These are phyloP conservation scores for Jatropha multifida DNA, from an alignment of 441 rosid genomes.

Conservation along the genomic window DNA sequence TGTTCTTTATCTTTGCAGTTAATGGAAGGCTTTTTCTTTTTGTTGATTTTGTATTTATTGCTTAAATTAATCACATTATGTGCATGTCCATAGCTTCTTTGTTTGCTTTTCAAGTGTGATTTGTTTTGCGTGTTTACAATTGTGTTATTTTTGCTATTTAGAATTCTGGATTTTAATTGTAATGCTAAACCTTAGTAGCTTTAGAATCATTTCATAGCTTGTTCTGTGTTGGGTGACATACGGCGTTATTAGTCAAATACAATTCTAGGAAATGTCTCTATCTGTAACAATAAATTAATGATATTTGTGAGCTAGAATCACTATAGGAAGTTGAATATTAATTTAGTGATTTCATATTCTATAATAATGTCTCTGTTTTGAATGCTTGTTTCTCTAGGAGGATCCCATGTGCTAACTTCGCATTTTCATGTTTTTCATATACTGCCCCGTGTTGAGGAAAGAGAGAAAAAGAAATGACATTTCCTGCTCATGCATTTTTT, in stretches of 20 bases:
- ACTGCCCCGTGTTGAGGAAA: neutral
- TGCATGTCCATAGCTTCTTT: slow-evolving; percentile 19
- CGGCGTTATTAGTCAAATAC: neutral
- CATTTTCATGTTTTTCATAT: neutral
- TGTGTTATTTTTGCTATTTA: neutral
- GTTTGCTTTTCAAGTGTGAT: slow-evolving; percentile 1
- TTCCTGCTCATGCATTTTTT: neutral
- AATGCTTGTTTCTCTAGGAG: neutral
- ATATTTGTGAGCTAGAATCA: slow-evolving; percentile 13
- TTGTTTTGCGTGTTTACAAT: slow-evolving; percentile 2
- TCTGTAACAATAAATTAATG: neutral
- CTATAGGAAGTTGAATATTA: neutral
- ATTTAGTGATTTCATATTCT: neutral
- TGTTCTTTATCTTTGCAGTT: slow-evolving; percentile 17
- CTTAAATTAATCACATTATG: slow-evolving; percentile 23
- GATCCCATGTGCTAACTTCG: neutral
- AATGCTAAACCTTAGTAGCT: slow-evolving; percentile 14
- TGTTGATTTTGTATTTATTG: neutral
- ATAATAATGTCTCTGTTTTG: neutral
- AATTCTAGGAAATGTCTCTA: slow-evolving; percentile 12
- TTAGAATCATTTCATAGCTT: slow-evolving; percentile 7
- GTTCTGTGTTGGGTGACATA: neutral
- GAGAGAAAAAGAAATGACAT: neutral
- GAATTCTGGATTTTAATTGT: slow-evolving; percentile 1
- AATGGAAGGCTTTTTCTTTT: neutral